These are phyloP conservation scores for Ophiostoma sp. DNA, from an alignment of 2,329 filamentous ascomycete species.

Conservation along the genomic window DNA sequence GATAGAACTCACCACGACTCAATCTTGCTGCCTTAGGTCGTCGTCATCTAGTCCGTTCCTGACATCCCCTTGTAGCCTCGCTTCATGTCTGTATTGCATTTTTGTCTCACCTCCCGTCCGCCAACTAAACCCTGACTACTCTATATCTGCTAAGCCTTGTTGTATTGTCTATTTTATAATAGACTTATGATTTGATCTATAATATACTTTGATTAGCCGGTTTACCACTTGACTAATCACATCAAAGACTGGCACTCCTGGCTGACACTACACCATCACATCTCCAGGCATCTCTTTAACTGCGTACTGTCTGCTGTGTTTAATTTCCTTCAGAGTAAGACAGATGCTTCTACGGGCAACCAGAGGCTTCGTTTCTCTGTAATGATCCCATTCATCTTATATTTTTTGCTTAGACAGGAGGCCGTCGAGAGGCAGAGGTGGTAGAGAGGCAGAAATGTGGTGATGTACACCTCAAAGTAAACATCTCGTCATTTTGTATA, in stretches of 20 bases:
- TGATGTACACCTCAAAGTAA: neutral
- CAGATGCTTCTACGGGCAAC: neutral
- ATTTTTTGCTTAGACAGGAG: neutral
- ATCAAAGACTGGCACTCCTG: neutral
- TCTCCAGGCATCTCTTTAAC: slow-evolving; percentile 4
- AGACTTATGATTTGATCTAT: neutral
- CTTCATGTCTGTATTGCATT: neutral
- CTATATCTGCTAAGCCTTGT: neutral
- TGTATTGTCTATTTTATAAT: neutral
- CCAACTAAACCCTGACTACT: neutral
- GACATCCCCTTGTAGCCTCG: neutral
- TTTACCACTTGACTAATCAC: neutral
- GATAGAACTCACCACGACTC: neutral
- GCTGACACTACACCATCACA: neutral
- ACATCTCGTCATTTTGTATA: slow-evolving; percentile 6
- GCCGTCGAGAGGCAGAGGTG: neutral
- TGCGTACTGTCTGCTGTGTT: neutral
- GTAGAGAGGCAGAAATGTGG: neutral
- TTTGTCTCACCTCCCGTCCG: slow-evolving; percentile 2
- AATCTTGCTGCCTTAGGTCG: slow-evolving; percentile 7
- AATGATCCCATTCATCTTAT: neutral
- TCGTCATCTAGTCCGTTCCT: slow-evolving; percentile 6
- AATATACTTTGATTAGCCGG: neutral
- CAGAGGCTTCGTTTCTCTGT: neutral
- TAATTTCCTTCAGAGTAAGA: neutral